Conservation (phyloP, 2,329 filamentous ascomycete species). For the Cercospora sesami region DNA sequence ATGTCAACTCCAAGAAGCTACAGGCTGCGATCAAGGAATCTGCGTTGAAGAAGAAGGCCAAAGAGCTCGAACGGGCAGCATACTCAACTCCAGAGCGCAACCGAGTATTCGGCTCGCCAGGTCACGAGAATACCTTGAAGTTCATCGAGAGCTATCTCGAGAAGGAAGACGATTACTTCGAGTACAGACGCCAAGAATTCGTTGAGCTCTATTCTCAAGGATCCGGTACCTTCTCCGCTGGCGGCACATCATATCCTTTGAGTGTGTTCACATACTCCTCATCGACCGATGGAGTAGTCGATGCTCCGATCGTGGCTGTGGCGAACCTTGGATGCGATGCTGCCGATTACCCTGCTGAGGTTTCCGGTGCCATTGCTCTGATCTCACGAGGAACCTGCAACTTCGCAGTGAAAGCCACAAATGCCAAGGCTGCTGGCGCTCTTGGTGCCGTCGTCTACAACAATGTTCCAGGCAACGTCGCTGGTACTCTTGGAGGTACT, state of each 20-base stretch:
- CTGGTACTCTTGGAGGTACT: constrained; percentile 67
- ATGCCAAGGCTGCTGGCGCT: constrained; percentile 69
- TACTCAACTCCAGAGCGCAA: constrained; percentile 42
- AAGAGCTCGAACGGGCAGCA: constrained; percentile 42
- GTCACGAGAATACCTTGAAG: constrained; percentile 44
- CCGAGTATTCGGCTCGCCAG: constrained; percentile 41
- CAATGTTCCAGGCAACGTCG: constrained; percentile 56
- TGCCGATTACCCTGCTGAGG: constrained; percentile 61
- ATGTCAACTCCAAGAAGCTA: constrained; percentile 23
- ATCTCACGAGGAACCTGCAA: constrained; percentile 68
- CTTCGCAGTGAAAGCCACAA: constrained; percentile 69
- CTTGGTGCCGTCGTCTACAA: constrained; percentile 73
- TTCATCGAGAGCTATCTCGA: constrained; percentile 40
- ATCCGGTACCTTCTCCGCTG: constrained; percentile 51
- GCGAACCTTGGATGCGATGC: constrained; percentile 62
- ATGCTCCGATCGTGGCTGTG: constrained; percentile 59
- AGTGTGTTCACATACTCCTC: constrained; percentile 61
- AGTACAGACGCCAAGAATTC: constrained; percentile 53
- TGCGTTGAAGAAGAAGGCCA: constrained; percentile 29
- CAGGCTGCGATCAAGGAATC: constrained; percentile 24
- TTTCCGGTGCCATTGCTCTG: constrained; percentile 67
- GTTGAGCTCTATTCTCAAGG: constrained; percentile 39
- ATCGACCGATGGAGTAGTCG: constrained; percentile 56
- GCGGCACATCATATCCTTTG: constrained; percentile 60
- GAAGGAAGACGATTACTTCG: constrained; percentile 60